phyloP scores from a whole-genome alignment of 371 early-diverging fungal species.

The Mortierella sp. region DNA sequence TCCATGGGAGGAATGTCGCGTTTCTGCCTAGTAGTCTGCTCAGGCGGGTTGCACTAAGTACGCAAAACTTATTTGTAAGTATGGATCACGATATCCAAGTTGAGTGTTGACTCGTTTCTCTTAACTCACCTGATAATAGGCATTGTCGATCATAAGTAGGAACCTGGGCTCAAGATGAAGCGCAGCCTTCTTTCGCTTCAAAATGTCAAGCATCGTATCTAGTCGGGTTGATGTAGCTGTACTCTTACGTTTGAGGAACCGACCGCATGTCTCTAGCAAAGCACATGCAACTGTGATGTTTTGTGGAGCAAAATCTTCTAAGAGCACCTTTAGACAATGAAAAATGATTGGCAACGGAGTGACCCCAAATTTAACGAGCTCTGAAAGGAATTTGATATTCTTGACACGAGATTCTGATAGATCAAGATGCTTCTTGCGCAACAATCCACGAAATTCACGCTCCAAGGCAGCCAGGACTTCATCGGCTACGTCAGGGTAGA shows the following conservation, averaged over 20 bases:
- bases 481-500: constrained; percentile 88
- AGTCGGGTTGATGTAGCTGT: constrained; percentile 79
- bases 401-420: constrained; percentile 82
- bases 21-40: constrained; percentile 65
- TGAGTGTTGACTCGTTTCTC: background rate
- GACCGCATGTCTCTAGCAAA: constrained; percentile 91
- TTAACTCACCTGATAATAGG: constrained; percentile 78
- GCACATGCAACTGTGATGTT: constrained; percentile 90
- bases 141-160: constrained; percentile 92
- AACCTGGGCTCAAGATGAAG: constrained; percentile 89
- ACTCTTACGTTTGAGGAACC: constrained; percentile 81
- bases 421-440: constrained; percentile 76
- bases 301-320: constrained; percentile 84
- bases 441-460: constrained; percentile 79
- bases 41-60: constrained; percentile 85
- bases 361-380: constrained; percentile 93
- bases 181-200: constrained; percentile 89
- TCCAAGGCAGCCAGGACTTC: constrained; percentile 79
- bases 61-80: background rate
- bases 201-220: constrained; percentile 82
- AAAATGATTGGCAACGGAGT: constrained; percentile 85
- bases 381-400: constrained; percentile 89
- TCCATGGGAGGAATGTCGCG: constrained; percentile 84
- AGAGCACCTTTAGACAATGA: constrained; percentile 83
- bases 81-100: background rate